These are phyloP conservation scores for Astrothelium subdiscretum DNA, from an alignment of 495 filamentous ascomycete genomes.

Conservation along the genomic window DNA sequence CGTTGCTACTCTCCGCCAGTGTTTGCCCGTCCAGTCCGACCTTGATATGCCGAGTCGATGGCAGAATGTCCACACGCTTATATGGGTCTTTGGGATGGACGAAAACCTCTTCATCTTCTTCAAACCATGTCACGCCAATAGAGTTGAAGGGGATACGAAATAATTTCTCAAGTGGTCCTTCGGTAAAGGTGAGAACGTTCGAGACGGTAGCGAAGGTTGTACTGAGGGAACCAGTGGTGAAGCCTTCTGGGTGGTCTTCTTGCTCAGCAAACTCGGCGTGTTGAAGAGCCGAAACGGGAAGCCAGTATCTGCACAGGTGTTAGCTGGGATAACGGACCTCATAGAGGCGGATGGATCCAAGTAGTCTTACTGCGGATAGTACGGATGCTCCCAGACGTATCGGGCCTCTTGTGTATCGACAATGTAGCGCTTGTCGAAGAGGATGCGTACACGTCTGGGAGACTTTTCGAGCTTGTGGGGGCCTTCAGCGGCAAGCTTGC, in stretches of 20 bases:
- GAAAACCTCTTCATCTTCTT: conserved; percentile 45
- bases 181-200: conserved; percentile 2
- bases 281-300: conserved; percentile 5
- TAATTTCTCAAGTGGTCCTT: conserved; percentile 16
- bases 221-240: conserved; percentile 1
- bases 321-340: not conserved
- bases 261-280: conserved; percentile 3
- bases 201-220: conserved; percentile 6
- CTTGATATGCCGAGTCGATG: conserved; percentile 36
- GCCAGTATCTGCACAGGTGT: conserved; percentile 7
- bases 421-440: conserved; percentile 27
- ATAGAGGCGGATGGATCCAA: no score
- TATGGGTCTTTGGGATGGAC: conserved; percentile 49
- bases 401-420: conserved; percentile 29
- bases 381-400: conserved; percentile 34
- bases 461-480: conserved; percentile 31
- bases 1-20: conserved; percentile 31
- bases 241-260: conserved; percentile 5
- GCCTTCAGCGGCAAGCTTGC: conserved; percentile 27
- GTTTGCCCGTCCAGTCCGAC: conserved; percentile 36
- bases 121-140: conserved; percentile 40
- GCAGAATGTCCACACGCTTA: conserved; percentile 46
- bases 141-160: conserved; percentile 21
- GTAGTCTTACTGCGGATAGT: conserved; percentile 20
- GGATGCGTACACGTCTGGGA: conserved; percentile 29